Evolutionary conservation across 257 asterid genomes (phyloP).

Genomic region (Solanum piurae): DNA sequence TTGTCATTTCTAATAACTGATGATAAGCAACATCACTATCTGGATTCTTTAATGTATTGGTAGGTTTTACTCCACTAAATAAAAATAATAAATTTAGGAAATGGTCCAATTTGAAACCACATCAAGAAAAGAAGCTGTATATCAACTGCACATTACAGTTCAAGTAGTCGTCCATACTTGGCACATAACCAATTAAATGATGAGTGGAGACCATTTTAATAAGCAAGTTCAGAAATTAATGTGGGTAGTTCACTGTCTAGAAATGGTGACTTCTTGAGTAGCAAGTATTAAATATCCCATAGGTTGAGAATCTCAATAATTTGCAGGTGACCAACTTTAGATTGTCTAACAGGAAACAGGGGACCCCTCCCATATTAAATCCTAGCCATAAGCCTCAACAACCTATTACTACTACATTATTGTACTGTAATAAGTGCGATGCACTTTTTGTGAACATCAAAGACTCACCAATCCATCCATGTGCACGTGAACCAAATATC

Average conservation of each 20-base stretch:
- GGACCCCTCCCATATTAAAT: constrained; percentile 23
- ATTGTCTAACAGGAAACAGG: constrained; percentile 18
- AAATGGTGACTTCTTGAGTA: constrained; percentile 10
- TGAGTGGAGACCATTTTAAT: not conserved
- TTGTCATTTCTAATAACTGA: not conserved
- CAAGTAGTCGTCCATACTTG: not conserved
- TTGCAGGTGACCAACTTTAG: constrained; percentile 28
- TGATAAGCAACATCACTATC: not conserved
- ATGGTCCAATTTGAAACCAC: not conserved
- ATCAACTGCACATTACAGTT: not conserved
- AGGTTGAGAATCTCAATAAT: constrained; percentile 3
- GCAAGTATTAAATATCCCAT: constrained; percentile 15
- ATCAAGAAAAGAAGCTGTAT: not conserved
- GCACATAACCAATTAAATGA: not conserved
- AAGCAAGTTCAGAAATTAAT: constrained; percentile 11
- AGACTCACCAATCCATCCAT: not conserved
- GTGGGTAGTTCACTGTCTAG: constrained; percentile 26
- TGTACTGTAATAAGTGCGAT: not conserved
- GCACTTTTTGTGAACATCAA: not conserved
- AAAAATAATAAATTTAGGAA: not conserved
- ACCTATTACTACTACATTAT: not conserved
- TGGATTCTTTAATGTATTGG: not conserved
- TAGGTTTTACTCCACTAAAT: not conserved
- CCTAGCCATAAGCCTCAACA: not conserved
- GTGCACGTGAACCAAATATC: not conserved